A percentile compares a stretch with the other conserved stretches of the same genome.
Conservation (phyloP, 441 rosid genomes). For the Corymbia calophylla region DNA sequence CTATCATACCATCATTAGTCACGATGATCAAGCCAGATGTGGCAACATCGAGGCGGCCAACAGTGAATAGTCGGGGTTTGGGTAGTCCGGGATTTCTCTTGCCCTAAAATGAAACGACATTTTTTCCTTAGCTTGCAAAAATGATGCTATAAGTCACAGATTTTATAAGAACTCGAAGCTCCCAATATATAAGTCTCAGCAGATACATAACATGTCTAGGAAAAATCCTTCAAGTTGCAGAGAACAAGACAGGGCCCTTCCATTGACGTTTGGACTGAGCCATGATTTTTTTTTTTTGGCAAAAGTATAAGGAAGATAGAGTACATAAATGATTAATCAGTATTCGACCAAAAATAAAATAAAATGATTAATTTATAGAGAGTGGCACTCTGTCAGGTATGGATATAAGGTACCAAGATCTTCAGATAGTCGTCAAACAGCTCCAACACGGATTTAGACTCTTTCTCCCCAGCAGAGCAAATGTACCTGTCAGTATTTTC, state of each 20-base stretch:
- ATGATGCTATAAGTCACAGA: background rate
- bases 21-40: conserved; percentile 75
- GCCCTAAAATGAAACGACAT: conserved; percentile 22
- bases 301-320: background rate
- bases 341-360: too few relatives aligned
- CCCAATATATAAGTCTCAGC: background rate
- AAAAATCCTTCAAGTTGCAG: background rate
- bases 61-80: conserved; percentile 86
- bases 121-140: background rate
- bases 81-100: conserved; percentile 63
- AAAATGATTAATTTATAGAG: background rate
- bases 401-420: conserved; percentile 51
- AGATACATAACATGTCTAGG: background rate
- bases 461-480: conserved; percentile 86
- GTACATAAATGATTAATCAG: background rate
- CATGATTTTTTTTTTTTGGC: background rate
- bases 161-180: background rate
- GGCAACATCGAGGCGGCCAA: conserved; percentile 96
- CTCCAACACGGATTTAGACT: conserved; percentile 53
- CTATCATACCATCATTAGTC: conserved; percentile 72
- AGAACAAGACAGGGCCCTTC: background rate
- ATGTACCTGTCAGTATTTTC: conserved; percentile 51
- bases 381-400: background rate
- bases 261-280: background rate
- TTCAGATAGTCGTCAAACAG: conserved; percentile 65